Base-by-base conservation (phyloP, 179 eudicot genomes). In the Vitellaria paradoxa region DNA sequence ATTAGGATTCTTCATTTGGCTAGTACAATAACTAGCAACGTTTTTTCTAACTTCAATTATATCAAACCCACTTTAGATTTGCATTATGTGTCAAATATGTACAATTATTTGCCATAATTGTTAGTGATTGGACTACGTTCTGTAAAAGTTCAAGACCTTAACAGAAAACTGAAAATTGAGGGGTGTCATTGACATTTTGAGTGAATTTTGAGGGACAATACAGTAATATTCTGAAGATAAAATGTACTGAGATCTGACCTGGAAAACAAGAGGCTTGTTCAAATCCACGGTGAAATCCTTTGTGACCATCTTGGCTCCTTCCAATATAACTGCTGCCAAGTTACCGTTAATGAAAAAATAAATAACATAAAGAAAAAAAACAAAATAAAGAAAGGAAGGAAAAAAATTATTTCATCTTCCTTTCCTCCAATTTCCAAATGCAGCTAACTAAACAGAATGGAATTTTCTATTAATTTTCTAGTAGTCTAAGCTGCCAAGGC, bases 231-330 rank as follows among this genome's bases (percentile, higher is more conserved):
- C 9, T 20, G 30, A 59, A 47, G 18, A 52, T 20, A 59, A 59
- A 62, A 40, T 46, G 9, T 18, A n/a, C n/a, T 24, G 15, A 56
- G n/a, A 65, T 24, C 61, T 64, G 15, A 84, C 89, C 87, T 86
- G 89, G 68, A 70, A 82, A 61, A 86, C 89, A 37, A 86, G 85
- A 18, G 89, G 87, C 73, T 86, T 82, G 76, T 78, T 78, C 55
- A 84, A 73, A 78, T 84, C 87, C 73, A 84, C 87, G 12, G 65
- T 64, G 56, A 78, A 84, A 10, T 40, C 74, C 78, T 73, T 68
- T 42, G 68, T 72, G 65, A 79, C 86, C 89, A 86, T 86, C 84
- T 68, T 77, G 83, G 79, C 65, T 50, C 76, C 79, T 76, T 70
- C 24, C 10, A 50, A 40, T 66, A 50, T 42, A 42, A 17, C 70